phyloP scores from a whole-genome alignment of 768 basidiomycete genomes.

The Hericium erinaceus region DNA sequence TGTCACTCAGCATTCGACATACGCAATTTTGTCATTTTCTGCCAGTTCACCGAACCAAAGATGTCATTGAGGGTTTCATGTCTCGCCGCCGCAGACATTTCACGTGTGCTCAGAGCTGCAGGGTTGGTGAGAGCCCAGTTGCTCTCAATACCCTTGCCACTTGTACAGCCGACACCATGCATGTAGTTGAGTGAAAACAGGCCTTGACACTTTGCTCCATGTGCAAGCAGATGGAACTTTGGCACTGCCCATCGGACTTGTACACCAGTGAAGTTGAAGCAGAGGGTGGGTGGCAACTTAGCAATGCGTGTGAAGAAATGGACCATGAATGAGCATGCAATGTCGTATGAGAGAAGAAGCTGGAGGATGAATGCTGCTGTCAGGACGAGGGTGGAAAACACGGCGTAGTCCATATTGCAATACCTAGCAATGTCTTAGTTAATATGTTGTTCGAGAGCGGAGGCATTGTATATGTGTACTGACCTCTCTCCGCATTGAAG shows the following conservation, averaged over 20 bases:
- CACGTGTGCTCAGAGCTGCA: constrained; percentile 2
- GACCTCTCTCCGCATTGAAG: too few relatives aligned
- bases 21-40: neutral
- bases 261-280: neutral
- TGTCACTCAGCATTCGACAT: neutral
- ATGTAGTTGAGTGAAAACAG: constrained; percentile 10
- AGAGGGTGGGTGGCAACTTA: neutral
- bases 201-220: constrained; percentile 10
- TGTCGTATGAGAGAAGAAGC: neutral
- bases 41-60: neutral
- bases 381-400: too few relatives aligned
- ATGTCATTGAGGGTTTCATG: constrained; percentile 10
- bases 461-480: too few relatives aligned
- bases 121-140: constrained; percentile 11
- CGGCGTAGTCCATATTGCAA: too few relatives aligned
- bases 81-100: constrained; percentile 8
- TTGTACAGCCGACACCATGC: neutral
- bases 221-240: constrained; percentile 13
- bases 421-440: too few relatives aligned
- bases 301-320: neutral
- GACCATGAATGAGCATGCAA: neutral
- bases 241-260: neutral
- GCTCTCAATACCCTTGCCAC: constrained; percentile 15
- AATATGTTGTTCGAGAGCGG: too few relatives aligned
- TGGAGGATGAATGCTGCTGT: too few relatives aligned